Evolutionary conservation across 202 grass and related monocot species (phyloP), one percentile per base, ranked within the genome.

Genomic region (Musa balbisiana): DNA sequence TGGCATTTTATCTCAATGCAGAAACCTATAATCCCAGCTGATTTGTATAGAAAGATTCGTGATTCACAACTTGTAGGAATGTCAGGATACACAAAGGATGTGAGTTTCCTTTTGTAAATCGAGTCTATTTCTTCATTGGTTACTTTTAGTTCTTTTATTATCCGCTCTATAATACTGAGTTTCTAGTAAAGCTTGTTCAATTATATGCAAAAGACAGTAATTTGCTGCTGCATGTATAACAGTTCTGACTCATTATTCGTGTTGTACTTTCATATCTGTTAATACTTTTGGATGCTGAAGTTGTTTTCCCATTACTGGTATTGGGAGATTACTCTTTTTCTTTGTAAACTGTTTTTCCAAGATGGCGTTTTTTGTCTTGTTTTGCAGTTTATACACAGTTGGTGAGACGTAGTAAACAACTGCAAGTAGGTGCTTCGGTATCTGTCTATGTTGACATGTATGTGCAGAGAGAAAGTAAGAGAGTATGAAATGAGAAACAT

Each of bases 41-140:
- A 88, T 75, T 81, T 93, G 51, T 97, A 97, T 76, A 84, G 84
- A 91, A 75, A 80, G 20, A 71, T 97, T 69, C 94, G 94, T 64
- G 90, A 93, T 49, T 87, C 90, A 11, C 86, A 89, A 72, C 90
- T 97, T 83, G 75, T 97, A 81, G 94, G 94, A 80, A 67, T 97
- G 88, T 89, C 94, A 74, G 94, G 93, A 74, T 91, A 91, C 71
- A 80, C 94, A 71, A 97, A 91, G 76, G 86, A 93, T 84, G 94
- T 97, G 89, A 19, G 73, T 9, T 22, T 64, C 74, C 69, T 56
- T 50, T 25, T 43, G 33, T 43, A 43, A 43, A 43, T 43, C 33
- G 82, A 58, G 22, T 49, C 19, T 53, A 2, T 53, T 69, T 79
- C 16, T 26, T 22, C 17, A 51, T 52, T 79, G 73, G 10, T 0